Conservation (phyloP, 1,284 basidiomycete species). For the Boletus sp. region DNA sequence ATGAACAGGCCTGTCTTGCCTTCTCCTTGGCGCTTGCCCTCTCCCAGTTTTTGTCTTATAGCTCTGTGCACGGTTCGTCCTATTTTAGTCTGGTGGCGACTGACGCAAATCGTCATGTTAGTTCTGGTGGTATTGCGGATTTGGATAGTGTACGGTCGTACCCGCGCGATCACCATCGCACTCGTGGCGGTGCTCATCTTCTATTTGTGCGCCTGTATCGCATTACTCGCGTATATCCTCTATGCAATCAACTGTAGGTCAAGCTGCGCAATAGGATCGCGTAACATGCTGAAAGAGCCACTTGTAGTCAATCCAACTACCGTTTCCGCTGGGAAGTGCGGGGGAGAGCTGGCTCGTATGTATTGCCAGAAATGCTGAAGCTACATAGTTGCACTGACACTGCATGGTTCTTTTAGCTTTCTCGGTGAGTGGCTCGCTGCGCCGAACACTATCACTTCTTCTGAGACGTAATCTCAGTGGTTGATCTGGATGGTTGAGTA, state of each 20-base stretch:
- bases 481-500: conserved; percentile 1
- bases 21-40: neutral
- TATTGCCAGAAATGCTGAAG: neutral
- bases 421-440: conserved; percentile 1
- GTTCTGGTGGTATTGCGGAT: conserved; percentile 4
- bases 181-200: neutral
- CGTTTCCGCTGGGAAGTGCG: neutral
- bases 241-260: neutral
- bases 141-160: conserved; percentile 4
- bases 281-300: neutral
- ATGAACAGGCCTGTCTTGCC: conserved; percentile 1
- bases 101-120: neutral
- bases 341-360: neutral
- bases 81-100: no score
- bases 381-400: neutral
- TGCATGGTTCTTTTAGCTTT: neutral
- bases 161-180: conserved; percentile 1
- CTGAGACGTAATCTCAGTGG: conserved; percentile 1
- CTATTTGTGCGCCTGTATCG: neutral
- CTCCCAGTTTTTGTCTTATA: conserved; percentile 1
- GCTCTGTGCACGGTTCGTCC: conserved; percentile 4
- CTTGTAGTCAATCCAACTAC: neutral
- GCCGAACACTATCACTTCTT: neutral
- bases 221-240: neutral
- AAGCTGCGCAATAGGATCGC: neutral